Conservation (phyloP, 2,329 filamentous ascomycete genomes). For the Monilinia vaccinii-corymbosi region DNA sequence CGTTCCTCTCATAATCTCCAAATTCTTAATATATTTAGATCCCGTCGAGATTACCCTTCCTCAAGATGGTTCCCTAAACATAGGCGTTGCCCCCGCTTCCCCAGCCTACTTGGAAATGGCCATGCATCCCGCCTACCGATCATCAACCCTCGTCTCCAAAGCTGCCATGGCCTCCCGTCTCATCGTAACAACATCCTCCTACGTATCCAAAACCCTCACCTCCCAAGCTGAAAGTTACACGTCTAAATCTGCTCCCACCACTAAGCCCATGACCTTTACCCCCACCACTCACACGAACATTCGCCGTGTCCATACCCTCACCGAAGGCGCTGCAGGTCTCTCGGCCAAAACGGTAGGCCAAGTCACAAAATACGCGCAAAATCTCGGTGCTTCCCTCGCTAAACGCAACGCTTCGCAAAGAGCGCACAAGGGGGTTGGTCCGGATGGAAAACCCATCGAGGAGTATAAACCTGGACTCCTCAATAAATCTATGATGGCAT, state of each 20-base stretch:
- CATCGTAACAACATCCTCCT: slow-evolving; percentile 78
- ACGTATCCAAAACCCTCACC: slow-evolving; percentile 69
- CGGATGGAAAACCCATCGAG: slow-evolving; percentile 51
- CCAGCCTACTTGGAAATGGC: slow-evolving; percentile 67
- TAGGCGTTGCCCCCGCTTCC: slow-evolving; percentile 58
- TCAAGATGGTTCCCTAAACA: slow-evolving; percentile 53
- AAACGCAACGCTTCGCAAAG: slow-evolving; percentile 49
- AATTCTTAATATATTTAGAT: slow-evolving; percentile 37
- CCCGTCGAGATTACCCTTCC: slow-evolving; percentile 74
- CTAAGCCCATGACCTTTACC: slow-evolving; percentile 79
- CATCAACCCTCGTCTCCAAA: slow-evolving; percentile 76
- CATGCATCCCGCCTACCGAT: slow-evolving; percentile 84
- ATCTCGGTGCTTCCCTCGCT: slow-evolving; percentile 68
- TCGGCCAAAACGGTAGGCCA: slow-evolving; percentile 82
- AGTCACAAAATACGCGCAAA: slow-evolving; percentile 78
- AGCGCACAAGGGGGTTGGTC: slow-evolving; percentile 53
- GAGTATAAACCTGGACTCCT: slow-evolving; percentile 82
- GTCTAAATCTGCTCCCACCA: slow-evolving; percentile 65
- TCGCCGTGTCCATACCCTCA: slow-evolving; percentile 83
- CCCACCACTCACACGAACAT: slow-evolving; percentile 77
- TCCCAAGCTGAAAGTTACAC: slow-evolving; percentile 73
- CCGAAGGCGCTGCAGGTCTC: slow-evolving; percentile 65
- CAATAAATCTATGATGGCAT: slow-evolving; percentile 95
- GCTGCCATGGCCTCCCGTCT: slow-evolving; percentile 83
- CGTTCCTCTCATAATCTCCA: background rate